Conservation (phyloP, 2,329 filamentous ascomycete genomes). For the Gremmenia infestans region DNA sequence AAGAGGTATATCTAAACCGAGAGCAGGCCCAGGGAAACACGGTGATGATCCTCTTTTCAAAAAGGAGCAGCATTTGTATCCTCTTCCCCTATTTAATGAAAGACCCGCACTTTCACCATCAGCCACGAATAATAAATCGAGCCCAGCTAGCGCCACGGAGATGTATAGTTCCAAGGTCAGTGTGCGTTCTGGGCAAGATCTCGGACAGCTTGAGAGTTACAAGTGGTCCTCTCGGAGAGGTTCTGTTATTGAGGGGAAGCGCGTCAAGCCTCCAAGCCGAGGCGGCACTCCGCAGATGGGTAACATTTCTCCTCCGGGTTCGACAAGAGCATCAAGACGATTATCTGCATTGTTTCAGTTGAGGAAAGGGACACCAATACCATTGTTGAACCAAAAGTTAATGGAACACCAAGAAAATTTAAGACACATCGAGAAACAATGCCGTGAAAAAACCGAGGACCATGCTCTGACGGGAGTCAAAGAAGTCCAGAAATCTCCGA, state of each 20-base stretch:
- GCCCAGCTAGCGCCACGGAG: too few species aligned
- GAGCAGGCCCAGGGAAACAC: background rate
- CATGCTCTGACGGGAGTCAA: background rate
- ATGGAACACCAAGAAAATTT: constrained; percentile 14
- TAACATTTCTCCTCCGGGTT: constrained; percentile 4
- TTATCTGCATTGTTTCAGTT: constrained; percentile 6
- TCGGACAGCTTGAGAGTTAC: background rate
- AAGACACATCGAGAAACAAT: constrained; percentile 2
- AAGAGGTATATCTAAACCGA: background rate
- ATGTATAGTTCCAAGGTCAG: too few species aligned
- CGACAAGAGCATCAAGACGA: constrained; percentile 8
- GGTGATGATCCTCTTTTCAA: background rate
- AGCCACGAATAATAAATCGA: too few species aligned
- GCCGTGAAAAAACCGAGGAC: constrained; percentile 1
- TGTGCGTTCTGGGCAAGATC: background rate
- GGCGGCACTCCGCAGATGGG: background rate
- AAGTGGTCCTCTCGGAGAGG: background rate
- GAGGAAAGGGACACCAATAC: constrained; percentile 4
- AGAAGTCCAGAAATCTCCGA: background rate
- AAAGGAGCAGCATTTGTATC: background rate
- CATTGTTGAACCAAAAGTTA: constrained; percentile 10
- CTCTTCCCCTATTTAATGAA: too few species aligned
- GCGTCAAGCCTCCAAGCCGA: constrained; percentile 1
- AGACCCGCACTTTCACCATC: too few species aligned
- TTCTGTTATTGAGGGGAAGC: background rate